A percentile compares a stretch with the other conserved stretches of the same genome.
These are phyloP conservation scores for Helianthus tuberosus DNA, from an alignment of 129 eudicot genomes.

Conservation along the genomic window DNA sequence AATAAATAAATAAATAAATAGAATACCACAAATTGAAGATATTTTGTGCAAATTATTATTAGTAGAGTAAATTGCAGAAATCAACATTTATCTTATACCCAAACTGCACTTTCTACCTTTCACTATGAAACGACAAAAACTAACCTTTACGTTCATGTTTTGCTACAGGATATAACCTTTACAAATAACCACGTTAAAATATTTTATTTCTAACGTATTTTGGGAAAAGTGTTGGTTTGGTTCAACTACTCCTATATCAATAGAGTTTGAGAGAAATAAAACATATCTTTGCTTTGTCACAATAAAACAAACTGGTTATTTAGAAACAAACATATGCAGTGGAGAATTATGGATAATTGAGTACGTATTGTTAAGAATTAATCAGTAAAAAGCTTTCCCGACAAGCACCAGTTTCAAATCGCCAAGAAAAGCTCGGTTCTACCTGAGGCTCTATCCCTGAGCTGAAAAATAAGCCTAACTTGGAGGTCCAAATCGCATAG, in stretches of 20 bases:
- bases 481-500: neutral
- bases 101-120: too few species aligned
- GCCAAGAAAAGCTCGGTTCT: neutral
- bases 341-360: neutral
- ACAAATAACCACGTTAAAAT: too few species aligned
- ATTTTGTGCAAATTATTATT: too few species aligned
- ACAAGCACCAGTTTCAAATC: neutral
- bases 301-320: neutral
- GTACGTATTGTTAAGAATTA: neutral
- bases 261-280: neutral
- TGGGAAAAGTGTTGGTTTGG: neutral
- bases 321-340: neutral
- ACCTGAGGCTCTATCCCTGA: neutral
- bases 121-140: too few species aligned
- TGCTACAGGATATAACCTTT: too few species aligned
- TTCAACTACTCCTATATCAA: neutral
- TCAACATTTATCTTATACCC: too few species aligned
- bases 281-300: neutral
- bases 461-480: neutral
- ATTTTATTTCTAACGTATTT: too few species aligned
- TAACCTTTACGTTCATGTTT: too few species aligned
- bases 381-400: neutral
- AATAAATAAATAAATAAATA: too few species aligned
- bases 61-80: too few species aligned
- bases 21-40: too few species aligned